Conservation (phyloP, 768 basidiomycete genomes). For the Mycena maculata region DNA sequence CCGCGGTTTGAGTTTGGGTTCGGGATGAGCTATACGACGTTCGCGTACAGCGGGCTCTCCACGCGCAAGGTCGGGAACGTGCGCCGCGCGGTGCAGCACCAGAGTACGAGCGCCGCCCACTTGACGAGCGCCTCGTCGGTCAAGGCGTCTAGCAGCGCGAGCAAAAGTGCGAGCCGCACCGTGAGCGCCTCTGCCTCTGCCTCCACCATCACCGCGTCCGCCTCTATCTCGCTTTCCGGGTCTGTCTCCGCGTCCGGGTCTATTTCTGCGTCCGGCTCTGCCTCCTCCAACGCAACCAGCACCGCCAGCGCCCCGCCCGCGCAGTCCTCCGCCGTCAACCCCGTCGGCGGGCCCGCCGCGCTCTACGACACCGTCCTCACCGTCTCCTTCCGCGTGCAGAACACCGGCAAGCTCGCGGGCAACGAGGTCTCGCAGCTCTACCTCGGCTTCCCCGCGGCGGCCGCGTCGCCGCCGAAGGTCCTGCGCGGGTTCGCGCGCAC, state of each 20-base stretch:
- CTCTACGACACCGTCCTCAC: slow-evolving; percentile 44
- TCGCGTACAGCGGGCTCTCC: slow-evolving; percentile 48
- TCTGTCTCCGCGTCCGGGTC: background rate
- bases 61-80: slow-evolving; percentile 13
- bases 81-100: slow-evolving; percentile 3
- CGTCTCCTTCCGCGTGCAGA: slow-evolving; percentile 49
- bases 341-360: slow-evolving; percentile 26
- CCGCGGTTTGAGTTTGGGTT: slow-evolving; percentile 49
- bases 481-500: slow-evolving; percentile 50
- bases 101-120: background rate
- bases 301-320: slow-evolving; percentile 13
- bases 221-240: too few species aligned
- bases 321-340: slow-evolving; percentile 23
- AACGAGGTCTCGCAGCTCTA: slow-evolving; percentile 42
- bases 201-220: background rate
- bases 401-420: slow-evolving; percentile 49
- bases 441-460: slow-evolving; percentile 40
- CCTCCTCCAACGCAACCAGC: slow-evolving; percentile 26
- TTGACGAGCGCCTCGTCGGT: slow-evolving; percentile 23
- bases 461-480: slow-evolving; percentile 44
- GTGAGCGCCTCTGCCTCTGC: background rate
- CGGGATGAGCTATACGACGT: slow-evolving; percentile 57
- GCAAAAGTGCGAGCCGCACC: background rate
- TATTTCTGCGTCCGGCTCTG: slow-evolving; percentile 22
- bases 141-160: slow-evolving; percentile 33